Base-by-base conservation (phyloP, 192 early-diverging fungal genomes). In the Umbelopsis sp. region DNA sequence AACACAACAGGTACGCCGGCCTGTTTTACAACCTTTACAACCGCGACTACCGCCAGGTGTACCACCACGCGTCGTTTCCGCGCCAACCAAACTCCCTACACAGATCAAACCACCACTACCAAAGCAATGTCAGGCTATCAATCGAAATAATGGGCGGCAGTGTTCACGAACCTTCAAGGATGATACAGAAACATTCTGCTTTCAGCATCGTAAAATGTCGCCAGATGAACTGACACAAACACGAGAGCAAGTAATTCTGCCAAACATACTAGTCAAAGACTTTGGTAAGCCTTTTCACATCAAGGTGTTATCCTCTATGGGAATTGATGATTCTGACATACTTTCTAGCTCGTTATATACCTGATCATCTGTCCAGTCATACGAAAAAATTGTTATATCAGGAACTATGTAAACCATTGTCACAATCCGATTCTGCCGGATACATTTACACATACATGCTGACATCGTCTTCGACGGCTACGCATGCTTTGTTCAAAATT, bases 381-480 rank as follows among this genome's bases (percentile, higher is more conserved):
- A 79, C 76, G 1, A 74, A 73, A 45, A 75, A 73, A 37, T 67
- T 79, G 46, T 46, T 85, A 48, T 51, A 65, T n/a, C 66, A 58
- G 51, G 80, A 81, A 37, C 78, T 85, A 76, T 71, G 80, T 66
- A 78, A 73, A 30, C 78, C 83, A 0, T 71, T 82, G 18, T 80
- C 83, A 13, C 71, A 74, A 3, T 76, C 66, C 1, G 83, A 85
- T 46, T 74, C 77, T 44, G 71, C 83, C 5, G 83, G 83, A 16
- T 82, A 78, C 46, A 85, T 85, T 21, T 85, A 85, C 27, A 76
- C 74, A 12, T 85, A 85, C 61, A 72, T 75, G 37, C 64, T 84
- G 9, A 23, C 25, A 68, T 46, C 30, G 12, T 55, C 49, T 8
- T 51, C 44, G 9, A 82, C 77, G 0, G 52, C 49, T 6, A 76